Base-by-base conservation (phyloP, 2,329 filamentous ascomycete genomes). In the Cladobotryum protrusum region DNA sequence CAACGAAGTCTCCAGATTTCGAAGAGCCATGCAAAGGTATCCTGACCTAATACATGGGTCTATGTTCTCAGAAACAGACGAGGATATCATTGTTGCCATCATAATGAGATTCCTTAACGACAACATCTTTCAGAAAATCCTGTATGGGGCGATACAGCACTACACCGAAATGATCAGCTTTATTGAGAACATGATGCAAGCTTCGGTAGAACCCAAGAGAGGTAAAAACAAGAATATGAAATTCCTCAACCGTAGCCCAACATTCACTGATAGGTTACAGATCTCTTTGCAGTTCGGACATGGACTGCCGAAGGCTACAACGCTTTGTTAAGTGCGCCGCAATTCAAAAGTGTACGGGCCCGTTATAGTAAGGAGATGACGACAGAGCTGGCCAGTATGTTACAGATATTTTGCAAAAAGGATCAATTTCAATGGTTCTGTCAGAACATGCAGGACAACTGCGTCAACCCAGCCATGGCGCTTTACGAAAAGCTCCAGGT, bases 261-360 rank as follows among this genome's bases (percentile, higher is more conserved):
- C 20, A 13, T 3, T 5, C 19, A 20, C 24, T 49, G 6, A 43
- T 11, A 44, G 8, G 9, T 5, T 5, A 6, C 40, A 70, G 68
- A 70, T 52, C 59, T 67, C 4, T 69, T 69, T 34, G 59, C 67
- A 0, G 57, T 69, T 4, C 57, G 68, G 20, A 66, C 62, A 5
- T 71, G 68, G 68, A 63, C 62, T 9, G 66, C 66, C 9, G 68
- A 71, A 43, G 63, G 67, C 3, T 64, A 67, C 48, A 67, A 64
- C 41, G 65, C 67, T 17, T 47, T 71, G 12, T 50, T 71, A 17
- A 64, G 60, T 42, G 58, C 61, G 4, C 60, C 61, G 5, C 54
- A 60, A 6, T 69, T 67, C 49, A 50, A 46, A 36, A n/a, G 34
- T 1, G 52, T 59, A 8, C 63, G 67, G 11, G 49, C 56, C 1